phyloP scores from a whole-genome alignment of 164 flowering plant genomes.

The Cinnamomum micranthum region DNA sequence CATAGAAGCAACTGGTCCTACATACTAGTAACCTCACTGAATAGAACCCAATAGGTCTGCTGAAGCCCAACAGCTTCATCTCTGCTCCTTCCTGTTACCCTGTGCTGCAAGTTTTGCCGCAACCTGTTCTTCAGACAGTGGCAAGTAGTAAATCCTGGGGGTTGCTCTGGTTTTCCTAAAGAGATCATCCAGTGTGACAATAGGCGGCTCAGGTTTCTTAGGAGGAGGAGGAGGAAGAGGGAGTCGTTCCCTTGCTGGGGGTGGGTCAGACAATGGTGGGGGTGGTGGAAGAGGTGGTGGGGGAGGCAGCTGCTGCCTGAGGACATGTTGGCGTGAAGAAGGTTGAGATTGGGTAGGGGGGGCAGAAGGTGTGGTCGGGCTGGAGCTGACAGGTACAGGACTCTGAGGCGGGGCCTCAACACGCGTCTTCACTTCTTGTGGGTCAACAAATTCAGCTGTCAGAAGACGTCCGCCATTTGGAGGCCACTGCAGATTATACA shows the following conservation, averaged over 20 bases:
- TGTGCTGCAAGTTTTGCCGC: constrained; percentile 47
- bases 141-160: constrained; percentile 84
- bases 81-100: constrained; percentile 37
- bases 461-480: constrained; percentile 80
- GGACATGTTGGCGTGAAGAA: constrained; percentile 40
- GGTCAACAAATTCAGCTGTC: constrained; percentile 85
- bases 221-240: constrained; percentile 52
- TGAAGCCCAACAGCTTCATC: not conserved
- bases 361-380: constrained; percentile 11
- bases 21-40: not conserved
- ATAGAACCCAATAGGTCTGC: not conserved
- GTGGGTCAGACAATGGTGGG: constrained; percentile 42
- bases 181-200: constrained; percentile 79
- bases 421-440: constrained; percentile 63
- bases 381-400: constrained; percentile 24
- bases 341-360: constrained; percentile 33
- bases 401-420: constrained; percentile 45
- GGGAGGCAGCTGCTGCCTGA: constrained; percentile 48
- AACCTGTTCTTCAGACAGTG: constrained; percentile 80
- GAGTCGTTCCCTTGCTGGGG: constrained; percentile 41
- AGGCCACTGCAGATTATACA: constrained; percentile 95
- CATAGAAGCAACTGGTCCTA: not conserved
- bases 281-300: constrained; percentile 58
- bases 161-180: constrained; percentile 70
- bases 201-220: constrained; percentile 62